Percentiles rank a stretch among this genome's conserved stretches.
These are phyloP conservation scores for Solanum sejunctum DNA, from an alignment of 257 asterid genomes.

Conservation along the genomic window DNA sequence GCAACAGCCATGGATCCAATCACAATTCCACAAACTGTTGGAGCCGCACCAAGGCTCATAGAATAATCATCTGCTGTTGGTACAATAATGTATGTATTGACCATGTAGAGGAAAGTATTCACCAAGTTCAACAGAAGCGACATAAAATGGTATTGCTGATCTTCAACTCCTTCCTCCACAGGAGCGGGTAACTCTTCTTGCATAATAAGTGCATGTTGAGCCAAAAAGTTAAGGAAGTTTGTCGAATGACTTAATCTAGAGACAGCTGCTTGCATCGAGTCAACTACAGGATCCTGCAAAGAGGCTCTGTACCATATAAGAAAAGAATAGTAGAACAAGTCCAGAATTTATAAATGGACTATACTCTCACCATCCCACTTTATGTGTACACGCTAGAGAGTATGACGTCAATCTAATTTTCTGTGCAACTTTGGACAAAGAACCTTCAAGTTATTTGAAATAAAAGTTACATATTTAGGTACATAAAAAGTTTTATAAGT, in stretches of 20 bases:
- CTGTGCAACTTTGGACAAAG: neutral
- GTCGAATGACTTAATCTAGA: slow-evolving; percentile 83
- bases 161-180: slow-evolving; percentile 49
- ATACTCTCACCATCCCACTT: neutral
- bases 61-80: slow-evolving; percentile 99
- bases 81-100: slow-evolving; percentile 88
- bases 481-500: neutral
- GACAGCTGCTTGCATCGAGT: slow-evolving; percentile 62
- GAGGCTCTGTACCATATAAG: slow-evolving; percentile 5
- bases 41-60: slow-evolving; percentile 89
- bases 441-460: neutral
- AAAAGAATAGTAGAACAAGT: neutral
- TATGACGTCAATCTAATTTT: neutral
- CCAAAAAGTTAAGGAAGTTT: slow-evolving; percentile 75
- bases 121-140: slow-evolving; percentile 86
- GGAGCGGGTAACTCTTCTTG: slow-evolving; percentile 77
- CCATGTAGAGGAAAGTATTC: slow-evolving; percentile 92
- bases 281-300: slow-evolving; percentile 88
- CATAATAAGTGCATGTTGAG: slow-evolving; percentile 97
- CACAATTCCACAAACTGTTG: slow-evolving; percentile 92
- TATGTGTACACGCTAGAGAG: neutral
- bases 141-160: slow-evolving; percentile 76
- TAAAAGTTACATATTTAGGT: neutral
- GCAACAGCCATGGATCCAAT: slow-evolving; percentile 99
- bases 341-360: neutral